phyloP scores from a whole-genome alignment of 2,329 filamentous ascomycete species.

The Cordyceps farinosa region DNA sequence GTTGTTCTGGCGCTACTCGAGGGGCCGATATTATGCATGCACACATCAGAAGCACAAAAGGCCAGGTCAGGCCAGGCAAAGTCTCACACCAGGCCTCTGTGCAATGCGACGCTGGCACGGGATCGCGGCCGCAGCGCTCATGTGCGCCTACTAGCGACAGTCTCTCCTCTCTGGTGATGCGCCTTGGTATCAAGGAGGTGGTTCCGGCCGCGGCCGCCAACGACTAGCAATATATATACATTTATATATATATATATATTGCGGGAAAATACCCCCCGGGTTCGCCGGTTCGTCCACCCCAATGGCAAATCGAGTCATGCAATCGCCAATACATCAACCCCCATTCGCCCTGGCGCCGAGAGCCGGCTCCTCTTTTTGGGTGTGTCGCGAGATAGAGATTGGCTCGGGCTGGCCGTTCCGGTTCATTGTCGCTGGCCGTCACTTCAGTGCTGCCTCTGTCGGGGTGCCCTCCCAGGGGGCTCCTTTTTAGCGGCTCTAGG shows the following conservation, averaged over 20 bases:
- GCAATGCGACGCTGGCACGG: conserved; percentile 10
- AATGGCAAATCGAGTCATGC: background rate
- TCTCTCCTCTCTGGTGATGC: background rate
- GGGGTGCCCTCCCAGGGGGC: no score
- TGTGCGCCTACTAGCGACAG: background rate
- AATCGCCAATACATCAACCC: background rate
- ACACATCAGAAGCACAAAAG: background rate
- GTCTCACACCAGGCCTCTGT: background rate
- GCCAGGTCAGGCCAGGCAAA: background rate
- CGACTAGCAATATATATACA: no score
- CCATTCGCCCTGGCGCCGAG: conserved; percentile 2
- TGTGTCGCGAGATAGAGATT: background rate
- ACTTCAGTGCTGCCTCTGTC: background rate
- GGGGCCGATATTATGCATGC: background rate
- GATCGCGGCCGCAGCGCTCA: background rate
- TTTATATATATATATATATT: background rate
- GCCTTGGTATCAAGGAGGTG: background rate
- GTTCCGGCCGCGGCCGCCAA: no score
- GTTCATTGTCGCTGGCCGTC: conserved; percentile 13
- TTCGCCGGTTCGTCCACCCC: background rate
- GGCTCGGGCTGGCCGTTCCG: conserved; percentile 16
- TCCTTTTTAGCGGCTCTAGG: background rate
- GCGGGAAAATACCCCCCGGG: no score
- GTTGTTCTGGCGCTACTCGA: background rate
- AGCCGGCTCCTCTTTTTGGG: conserved; percentile 5